Base-by-base conservation (phyloP, 2,329 filamentous ascomycete species). In the Pseudogymnoascus sp. region DNA sequence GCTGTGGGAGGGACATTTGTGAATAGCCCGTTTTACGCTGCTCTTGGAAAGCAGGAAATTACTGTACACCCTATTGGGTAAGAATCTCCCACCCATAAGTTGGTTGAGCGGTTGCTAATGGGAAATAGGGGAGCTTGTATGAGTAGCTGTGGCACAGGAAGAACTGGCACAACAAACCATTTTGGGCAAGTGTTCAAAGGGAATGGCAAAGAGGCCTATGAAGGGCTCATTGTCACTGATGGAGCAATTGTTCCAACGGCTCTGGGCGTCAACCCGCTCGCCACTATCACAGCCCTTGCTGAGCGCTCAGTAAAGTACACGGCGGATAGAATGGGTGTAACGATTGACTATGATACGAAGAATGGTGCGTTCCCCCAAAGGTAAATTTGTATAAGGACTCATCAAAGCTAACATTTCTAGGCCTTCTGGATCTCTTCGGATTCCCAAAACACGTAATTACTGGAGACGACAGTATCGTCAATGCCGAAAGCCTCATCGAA, bases 221-320 rank as follows among this genome's bases (percentile, higher is more conserved):
- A 76, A 0, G 86, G 86, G 0, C 77, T 90, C 1, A 78, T 88
- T 16, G 83, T 87, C 31, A 83, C 82, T 0, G 87, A 90, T 70
- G 86, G 77, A 7, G 79, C 86, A 2, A 75, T 85, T 0, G 81
- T 90, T 14, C 87, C 87, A 0, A 81, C 81, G 6, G 81, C 87
- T 0, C 76, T 90, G 1, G 77, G 86, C 13, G 84, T 85, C 2
- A 90, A 90, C 69, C 87, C 87, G 0, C 81, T 88, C 62, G 87
- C 87, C 1, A 90, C 87, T 1, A 90, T 90, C 67, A 82, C 86
- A 0, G 87, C 87, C 2, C 79, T 90, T 19, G 86, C 87, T 0
- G 87, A 90, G 74, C 78, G 87, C 8, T 83, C 83, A 0, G 80
- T 89, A 6, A 81, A 84, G 62, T 71, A 78, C 5, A 81, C 82